Conservation (phyloP, 1,284 basidiomycete species). For the Schizopora paradoxa region DNA sequence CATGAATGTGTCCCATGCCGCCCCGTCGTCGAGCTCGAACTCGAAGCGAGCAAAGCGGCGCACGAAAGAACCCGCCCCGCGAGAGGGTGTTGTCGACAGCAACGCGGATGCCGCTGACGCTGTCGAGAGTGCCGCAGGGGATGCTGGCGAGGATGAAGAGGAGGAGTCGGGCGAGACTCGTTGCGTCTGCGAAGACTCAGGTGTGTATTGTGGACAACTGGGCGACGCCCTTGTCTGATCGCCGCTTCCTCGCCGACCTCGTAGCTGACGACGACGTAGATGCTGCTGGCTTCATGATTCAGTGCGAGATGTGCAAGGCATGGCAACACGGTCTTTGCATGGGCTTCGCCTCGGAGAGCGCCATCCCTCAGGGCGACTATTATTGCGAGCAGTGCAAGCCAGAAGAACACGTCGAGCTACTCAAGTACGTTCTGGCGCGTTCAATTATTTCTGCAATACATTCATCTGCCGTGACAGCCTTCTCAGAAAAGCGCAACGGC, state of each 20-base stretch:
- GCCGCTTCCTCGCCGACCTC: conserved; percentile 19
- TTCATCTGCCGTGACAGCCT: conserved; percentile 16
- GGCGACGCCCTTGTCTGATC: conserved; percentile 13
- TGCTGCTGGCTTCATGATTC: conserved; percentile 90
- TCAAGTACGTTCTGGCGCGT: conserved; percentile 49
- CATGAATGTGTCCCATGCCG: conserved; percentile 40
- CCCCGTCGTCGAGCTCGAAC: conserved; percentile 33
- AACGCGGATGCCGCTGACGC: conserved; percentile 35
- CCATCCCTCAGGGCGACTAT: conserved; percentile 77
- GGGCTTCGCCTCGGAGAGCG: conserved; percentile 85
- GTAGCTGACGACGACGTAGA: conserved; percentile 72
- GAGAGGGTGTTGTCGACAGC: conserved; percentile 30
- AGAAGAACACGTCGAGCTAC: conserved; percentile 74
- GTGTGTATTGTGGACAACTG: conserved; percentile 50
- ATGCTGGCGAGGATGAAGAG: conserved; percentile 44
- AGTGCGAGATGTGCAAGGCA: conserved; percentile 94
- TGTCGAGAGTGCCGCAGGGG: conserved; percentile 16
- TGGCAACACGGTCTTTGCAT: conserved; percentile 99
- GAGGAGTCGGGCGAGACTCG: conserved; percentile 87
- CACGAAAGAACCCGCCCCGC: conserved; percentile 36
- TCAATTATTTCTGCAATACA: conserved; percentile 17
- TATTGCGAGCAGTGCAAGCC: conserved; percentile 94
- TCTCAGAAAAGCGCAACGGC: conserved; percentile 55
- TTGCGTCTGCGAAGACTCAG: conserved; percentile 88
- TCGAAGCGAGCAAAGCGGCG: conserved; percentile 48